Percentiles rank a stretch among this genome's conserved stretches.
These are phyloP conservation scores for Calonectria pseudoreteaudii DNA, from an alignment of 2,329 filamentous ascomycete species.

Conservation along the genomic window DNA sequence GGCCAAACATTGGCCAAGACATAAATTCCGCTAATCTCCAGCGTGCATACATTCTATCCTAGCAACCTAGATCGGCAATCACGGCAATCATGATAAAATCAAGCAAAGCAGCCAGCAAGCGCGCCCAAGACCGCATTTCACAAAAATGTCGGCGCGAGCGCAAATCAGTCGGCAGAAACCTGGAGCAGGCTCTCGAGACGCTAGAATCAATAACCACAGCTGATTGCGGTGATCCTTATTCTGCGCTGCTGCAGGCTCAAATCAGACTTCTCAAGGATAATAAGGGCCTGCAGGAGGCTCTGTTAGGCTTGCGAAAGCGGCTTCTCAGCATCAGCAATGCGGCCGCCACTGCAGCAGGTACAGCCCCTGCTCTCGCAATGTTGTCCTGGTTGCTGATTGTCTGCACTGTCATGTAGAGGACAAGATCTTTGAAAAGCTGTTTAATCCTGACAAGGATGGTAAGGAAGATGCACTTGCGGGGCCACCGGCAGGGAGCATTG, in stretches of 20 bases:
- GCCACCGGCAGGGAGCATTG: too few relatives aligned
- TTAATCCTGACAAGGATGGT: background rate
- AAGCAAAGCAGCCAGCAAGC: background rate
- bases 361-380: background rate
- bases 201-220: background rate
- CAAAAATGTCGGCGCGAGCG: background rate
- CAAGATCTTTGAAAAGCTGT: background rate
- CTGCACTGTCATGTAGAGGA: background rate
- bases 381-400: background rate
- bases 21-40: background rate
- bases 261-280: background rate
- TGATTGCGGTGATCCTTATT: background rate
- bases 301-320: background rate
- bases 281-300: background rate
- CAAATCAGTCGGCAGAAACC: background rate
- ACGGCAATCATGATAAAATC: background rate
- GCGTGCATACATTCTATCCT: background rate
- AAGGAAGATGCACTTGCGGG: fast-evolving
- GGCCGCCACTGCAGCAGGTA: background rate
- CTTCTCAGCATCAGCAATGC: background rate
- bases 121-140: background rate
- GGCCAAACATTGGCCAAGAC: background rate
- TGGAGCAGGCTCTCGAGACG: background rate
- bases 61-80: background rate
- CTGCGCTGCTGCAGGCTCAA: background rate